Conservation (phyloP, 768 basidiomycete species). For the Podaxis sp. region DNA sequence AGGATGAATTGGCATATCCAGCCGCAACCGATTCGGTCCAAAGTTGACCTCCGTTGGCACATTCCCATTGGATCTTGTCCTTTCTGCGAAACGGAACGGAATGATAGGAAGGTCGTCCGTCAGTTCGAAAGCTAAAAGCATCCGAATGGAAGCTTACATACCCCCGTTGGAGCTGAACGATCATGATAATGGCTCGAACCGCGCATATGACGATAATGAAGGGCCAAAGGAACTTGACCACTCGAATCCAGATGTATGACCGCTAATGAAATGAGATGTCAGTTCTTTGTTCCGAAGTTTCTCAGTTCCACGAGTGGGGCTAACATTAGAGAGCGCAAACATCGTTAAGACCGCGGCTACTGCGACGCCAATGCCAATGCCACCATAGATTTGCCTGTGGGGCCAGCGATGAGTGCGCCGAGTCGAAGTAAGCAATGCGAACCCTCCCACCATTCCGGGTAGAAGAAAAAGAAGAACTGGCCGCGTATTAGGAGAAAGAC, state of each 20-base stretch:
- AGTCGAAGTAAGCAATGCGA: neutral
- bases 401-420: slow-evolving; percentile 12
- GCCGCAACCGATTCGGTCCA: slow-evolving; percentile 47
- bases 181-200: slow-evolving; percentile 68
- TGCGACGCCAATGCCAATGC: slow-evolving; percentile 55
- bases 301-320: slow-evolving; percentile 22
- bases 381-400: slow-evolving; percentile 68
- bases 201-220: slow-evolving; percentile 64
- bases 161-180: slow-evolving; percentile 70
- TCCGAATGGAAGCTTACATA: slow-evolving; percentile 35
- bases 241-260: slow-evolving; percentile 69
- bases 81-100: slow-evolving; percentile 39
- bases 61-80: slow-evolving; percentile 72
- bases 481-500: slow-evolving; percentile 61
- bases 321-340: slow-evolving; percentile 63
- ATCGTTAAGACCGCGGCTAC: slow-evolving; percentile 50
- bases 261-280: slow-evolving; percentile 39
- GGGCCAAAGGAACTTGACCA: slow-evolving; percentile 66
- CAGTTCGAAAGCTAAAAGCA: slow-evolving; percentile 18
- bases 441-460: slow-evolving; percentile 56
- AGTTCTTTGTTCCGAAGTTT: slow-evolving; percentile 15
- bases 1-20: slow-evolving; percentile 37
- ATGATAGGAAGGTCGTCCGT: slow-evolving; percentile 19
- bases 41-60: slow-evolving; percentile 65
- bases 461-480: slow-evolving; percentile 62